Evolutionary conservation across 164 flowering plant genomes (phyloP).

Genomic region (Aristolochia fimbriata): DNA sequence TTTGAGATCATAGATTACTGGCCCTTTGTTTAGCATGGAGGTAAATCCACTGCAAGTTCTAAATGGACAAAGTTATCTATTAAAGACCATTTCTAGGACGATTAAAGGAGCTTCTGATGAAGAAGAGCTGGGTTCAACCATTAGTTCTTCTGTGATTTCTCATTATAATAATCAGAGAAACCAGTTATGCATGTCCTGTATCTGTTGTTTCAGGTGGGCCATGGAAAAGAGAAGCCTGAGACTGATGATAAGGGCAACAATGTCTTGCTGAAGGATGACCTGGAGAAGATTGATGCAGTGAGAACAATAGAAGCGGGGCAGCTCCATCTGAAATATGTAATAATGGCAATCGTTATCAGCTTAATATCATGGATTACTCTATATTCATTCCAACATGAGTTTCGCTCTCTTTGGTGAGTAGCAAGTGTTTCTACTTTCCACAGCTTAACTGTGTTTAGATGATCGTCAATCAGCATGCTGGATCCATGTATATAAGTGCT

Average conservation of each 20-base stretch:
- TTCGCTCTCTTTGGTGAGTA: slow-evolving; percentile 13
- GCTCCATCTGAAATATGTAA: slow-evolving; percentile 36
- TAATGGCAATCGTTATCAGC: slow-evolving; percentile 26
- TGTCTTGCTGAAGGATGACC: background rate
- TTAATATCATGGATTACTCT: slow-evolving; percentile 28
- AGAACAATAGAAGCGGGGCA: slow-evolving; percentile 53
- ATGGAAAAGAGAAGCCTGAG: slow-evolving; percentile 17
- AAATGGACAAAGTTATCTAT: too few relatives aligned
- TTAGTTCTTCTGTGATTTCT: background rate
- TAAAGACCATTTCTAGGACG: too few relatives aligned
- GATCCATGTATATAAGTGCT: too few relatives aligned
- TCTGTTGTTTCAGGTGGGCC: slow-evolving; percentile 20
- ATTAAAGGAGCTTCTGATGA: too few relatives aligned
- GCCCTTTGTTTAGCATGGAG: too few relatives aligned
- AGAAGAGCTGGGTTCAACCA: background rate
- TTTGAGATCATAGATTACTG: too few relatives aligned
- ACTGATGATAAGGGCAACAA: slow-evolving; percentile 5
- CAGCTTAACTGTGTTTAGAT: too few relatives aligned
- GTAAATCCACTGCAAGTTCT: too few relatives aligned
- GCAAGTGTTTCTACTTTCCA: background rate
- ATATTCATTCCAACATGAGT: slow-evolving; percentile 19
- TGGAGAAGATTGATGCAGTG: slow-evolving; percentile 21
- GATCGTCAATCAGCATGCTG: too few relatives aligned
- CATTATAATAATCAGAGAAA: background rate
- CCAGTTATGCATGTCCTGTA: background rate